Conservation (phyloP, 768 basidiomycete genomes). For the Plicaturopsis crispa region DNA sequence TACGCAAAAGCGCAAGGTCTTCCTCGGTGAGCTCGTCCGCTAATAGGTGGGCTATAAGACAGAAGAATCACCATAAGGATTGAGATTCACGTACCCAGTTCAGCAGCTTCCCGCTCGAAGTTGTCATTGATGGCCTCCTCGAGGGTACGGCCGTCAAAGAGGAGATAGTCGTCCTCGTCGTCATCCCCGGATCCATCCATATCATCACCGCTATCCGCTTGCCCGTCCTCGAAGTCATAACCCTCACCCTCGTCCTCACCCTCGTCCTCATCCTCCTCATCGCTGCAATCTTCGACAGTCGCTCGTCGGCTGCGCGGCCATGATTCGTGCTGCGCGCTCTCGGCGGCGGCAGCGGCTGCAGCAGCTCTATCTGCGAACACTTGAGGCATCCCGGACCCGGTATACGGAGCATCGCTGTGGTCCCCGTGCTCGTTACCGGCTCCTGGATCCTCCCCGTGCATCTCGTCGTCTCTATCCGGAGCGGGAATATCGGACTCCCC, state of each 20-base stretch:
- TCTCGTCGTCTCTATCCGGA: too few species aligned
- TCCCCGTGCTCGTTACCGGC: too few species aligned
- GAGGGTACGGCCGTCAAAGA: constrained; percentile 7
- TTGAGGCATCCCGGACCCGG: too few species aligned
- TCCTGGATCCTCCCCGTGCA: too few species aligned
- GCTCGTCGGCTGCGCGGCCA: constrained; percentile 3
- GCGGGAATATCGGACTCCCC: too few species aligned
- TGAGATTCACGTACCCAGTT: constrained; percentile 10
- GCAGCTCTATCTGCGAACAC: too few species aligned
- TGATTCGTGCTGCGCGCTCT: too few species aligned
- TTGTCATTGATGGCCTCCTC: constrained; percentile 11
- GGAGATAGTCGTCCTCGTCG: too few species aligned
- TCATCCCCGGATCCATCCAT: neutral
- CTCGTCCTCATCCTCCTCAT: constrained; percentile 7
- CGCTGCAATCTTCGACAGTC: constrained; percentile 1
- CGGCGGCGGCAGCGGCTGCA: too few species aligned
- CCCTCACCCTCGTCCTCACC: constrained; percentile 4
- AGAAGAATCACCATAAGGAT: neutral
- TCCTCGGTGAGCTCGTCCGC: neutral
- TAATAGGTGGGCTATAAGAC: neutral
- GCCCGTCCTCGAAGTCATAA: constrained; percentile 3
- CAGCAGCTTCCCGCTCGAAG: constrained; percentile 10
- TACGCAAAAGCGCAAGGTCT: constrained; percentile 7
- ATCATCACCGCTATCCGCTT: too few species aligned
- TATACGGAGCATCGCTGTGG: too few species aligned